These are phyloP conservation scores for Coemansia sp. DNA, from an alignment of 192 early-diverging fungal genomes.

Conservation along the genomic window DNA sequence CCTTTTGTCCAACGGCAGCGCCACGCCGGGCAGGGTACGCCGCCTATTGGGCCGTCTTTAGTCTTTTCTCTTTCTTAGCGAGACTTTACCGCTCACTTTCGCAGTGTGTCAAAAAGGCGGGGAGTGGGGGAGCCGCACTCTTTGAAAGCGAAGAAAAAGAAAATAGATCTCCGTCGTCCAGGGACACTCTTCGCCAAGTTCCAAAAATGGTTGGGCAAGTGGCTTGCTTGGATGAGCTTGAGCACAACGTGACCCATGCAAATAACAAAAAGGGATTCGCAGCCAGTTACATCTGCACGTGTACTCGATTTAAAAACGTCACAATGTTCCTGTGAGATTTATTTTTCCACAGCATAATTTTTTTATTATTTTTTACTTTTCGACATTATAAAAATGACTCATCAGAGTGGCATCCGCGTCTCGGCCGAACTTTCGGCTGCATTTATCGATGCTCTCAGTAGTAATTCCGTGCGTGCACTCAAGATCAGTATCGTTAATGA, in stretches of 20 bases:
- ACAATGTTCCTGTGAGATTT: not conserved
- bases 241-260: constrained; percentile 3
- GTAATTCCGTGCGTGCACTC: constrained; percentile 46
- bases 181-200: not conserved
- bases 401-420: constrained; percentile 52
- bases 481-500: constrained; percentile 58
- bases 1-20: not conserved
- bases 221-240: constrained; percentile 1
- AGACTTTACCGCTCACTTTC: not conserved
- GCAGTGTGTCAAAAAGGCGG: not conserved
- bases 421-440: constrained; percentile 23
- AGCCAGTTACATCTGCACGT: not conserved
- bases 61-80: not conserved
- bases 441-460: constrained; percentile 25
- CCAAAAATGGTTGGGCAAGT: constrained; percentile 1
- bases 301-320: not conserved
- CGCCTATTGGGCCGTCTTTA: constrained; percentile 2
- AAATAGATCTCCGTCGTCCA: not conserved
- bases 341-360: too few relatives aligned
- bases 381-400: constrained; percentile 28
- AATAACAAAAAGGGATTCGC: not conserved
- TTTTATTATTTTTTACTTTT: too few relatives aligned
- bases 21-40: not conserved
- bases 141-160: not conserved
- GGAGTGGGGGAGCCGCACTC: not conserved